Conservation (phyloP, 805 yeast genomes). For the Saitoella complicata region DNA sequence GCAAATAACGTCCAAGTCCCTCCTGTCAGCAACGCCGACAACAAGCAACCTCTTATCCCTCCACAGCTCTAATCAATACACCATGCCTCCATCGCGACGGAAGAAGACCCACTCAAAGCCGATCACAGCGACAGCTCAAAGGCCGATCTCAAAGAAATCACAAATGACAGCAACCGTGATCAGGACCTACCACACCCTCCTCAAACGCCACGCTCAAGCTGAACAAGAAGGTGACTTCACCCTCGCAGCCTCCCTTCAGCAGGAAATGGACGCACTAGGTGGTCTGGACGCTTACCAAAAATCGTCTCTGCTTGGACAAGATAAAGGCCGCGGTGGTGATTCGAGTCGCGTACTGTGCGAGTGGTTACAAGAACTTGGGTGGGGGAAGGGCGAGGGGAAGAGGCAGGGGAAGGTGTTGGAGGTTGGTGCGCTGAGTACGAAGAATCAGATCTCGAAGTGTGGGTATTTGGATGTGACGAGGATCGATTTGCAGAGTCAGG, state of each 20-base stretch:
- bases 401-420: constrained; percentile 38
- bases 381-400: constrained; percentile 1
- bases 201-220: constrained; percentile 31
- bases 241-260: constrained; percentile 35
- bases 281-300: constrained; percentile 67
- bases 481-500: constrained; percentile 71
- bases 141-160: no score
- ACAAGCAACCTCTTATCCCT: no score
- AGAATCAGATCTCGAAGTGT: constrained; percentile 50
- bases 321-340: constrained; percentile 69
- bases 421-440: constrained; percentile 62
- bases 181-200: constrained; percentile 56
- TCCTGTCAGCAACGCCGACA: no score
- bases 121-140: no score
- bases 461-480: constrained; percentile 38
- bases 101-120: no score
- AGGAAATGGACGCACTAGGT: constrained; percentile 48
- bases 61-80: no score
- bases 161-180: constrained; percentile 26
- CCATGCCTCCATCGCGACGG: no score
- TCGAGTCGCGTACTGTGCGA: constrained; percentile 67
- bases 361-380: constrained; percentile 37
- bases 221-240: constrained; percentile 12
- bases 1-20: no score
- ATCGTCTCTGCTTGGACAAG: constrained; percentile 80